phyloP scores from a whole-genome alignment of 2,329 filamentous ascomycete species.

The Colletotrichum spinosum region DNA sequence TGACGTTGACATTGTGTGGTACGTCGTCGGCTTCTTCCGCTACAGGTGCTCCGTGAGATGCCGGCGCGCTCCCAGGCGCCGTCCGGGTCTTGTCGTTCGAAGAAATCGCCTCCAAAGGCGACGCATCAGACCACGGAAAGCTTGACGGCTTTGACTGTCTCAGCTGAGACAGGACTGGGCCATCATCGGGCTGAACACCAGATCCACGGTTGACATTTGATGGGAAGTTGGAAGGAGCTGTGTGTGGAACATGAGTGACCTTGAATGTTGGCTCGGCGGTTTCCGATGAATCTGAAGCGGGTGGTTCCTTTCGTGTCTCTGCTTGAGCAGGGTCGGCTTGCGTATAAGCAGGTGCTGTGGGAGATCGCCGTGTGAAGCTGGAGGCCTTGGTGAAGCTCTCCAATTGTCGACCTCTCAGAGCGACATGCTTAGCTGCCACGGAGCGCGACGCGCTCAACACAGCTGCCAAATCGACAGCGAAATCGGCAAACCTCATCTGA shows the following conservation, averaged over 20 bases:
- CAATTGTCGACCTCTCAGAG: slow-evolving; percentile 66
- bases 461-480: slow-evolving; percentile 75
- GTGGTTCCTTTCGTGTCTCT: not conserved
- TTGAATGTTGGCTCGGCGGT: not conserved
- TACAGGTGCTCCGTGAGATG: slow-evolving; percentile 9
- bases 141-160: slow-evolving; percentile 23
- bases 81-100: not conserved
- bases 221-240: slow-evolving; percentile 9
- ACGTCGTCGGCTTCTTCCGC: slow-evolving; percentile 46
- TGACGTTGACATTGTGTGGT: slow-evolving; percentile 56
- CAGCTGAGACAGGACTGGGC: slow-evolving; percentile 32
- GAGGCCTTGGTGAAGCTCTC: slow-evolving; percentile 62
- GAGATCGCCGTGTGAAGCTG: slow-evolving; percentile 48
- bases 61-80: not conserved
- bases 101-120: slow-evolving; percentile 12
- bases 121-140: slow-evolving; percentile 31
- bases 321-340: not conserved
- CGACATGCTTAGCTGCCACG: slow-evolving; percentile 72
- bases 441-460: slow-evolving; percentile 77
- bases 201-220: slow-evolving; percentile 8
- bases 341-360: slow-evolving; percentile 11
- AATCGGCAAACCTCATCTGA: slow-evolving; percentile 72
- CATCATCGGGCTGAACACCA: slow-evolving; percentile 22
- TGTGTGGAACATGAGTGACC: slow-evolving; percentile 30
- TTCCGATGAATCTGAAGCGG: not conserved